Conservation (phyloP, 441 rosid species). For the Arabidopsis lyrata region DNA sequence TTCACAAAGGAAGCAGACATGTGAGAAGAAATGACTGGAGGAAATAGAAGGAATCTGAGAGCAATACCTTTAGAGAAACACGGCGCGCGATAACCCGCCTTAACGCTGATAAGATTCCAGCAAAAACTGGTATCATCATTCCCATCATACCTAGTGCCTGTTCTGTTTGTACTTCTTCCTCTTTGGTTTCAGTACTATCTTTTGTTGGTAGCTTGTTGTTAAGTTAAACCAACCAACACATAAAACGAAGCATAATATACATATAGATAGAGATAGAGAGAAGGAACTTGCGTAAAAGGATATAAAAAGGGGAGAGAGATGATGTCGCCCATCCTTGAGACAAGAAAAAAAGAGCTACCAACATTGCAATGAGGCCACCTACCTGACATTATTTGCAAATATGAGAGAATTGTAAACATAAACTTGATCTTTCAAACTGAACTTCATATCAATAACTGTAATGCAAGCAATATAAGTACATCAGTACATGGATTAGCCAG, state of each 20-base stretch:
- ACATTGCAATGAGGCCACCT: constrained; percentile 91
- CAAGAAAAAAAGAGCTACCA: constrained; percentile 83
- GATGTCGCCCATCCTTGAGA: constrained; percentile 97
- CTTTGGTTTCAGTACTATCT: constrained; percentile 51
- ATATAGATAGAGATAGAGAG: constrained; percentile 9
- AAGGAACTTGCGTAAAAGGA: constrained; percentile 53
- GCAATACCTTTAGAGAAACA: constrained; percentile 83
- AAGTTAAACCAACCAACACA: constrained; percentile 49
- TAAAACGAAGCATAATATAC: constrained; percentile 20
- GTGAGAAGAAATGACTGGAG: constrained; percentile 4
- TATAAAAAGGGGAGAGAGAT: constrained; percentile 83
- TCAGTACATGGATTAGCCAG: constrained; percentile 11
- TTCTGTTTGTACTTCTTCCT: constrained; percentile 53
- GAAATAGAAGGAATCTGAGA: constrained; percentile 28
- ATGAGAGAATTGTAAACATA: background rate
- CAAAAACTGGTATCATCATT: constrained; percentile 80
- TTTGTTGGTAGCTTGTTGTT: constrained; percentile 68
- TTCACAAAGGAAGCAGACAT: background rate
- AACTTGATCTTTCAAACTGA: background rate
- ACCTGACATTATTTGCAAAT: constrained; percentile 56
- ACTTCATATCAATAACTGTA: background rate
- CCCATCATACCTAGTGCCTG: constrained; percentile 69
- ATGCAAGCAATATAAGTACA: constrained; percentile 4
- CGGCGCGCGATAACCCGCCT: constrained; percentile 94
- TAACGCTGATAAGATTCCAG: constrained; percentile 92